Conservation (phyloP, 805 yeast species). For the Kluyveromyces wickerhamii region DNA sequence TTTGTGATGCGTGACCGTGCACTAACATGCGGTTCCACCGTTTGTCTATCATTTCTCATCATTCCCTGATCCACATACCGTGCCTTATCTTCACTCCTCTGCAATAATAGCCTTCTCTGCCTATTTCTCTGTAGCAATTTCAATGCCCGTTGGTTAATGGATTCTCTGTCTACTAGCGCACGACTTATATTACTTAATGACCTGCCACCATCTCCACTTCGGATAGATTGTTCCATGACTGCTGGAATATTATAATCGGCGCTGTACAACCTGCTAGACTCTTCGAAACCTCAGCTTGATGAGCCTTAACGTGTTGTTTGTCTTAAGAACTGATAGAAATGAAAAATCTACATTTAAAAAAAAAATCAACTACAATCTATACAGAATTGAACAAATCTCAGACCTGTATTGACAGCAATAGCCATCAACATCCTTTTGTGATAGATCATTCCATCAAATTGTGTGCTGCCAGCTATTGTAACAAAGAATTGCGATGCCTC, state of each 20-base stretch:
- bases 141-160: slow-evolving; percentile 26
- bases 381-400: too few species aligned
- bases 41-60: not conserved
- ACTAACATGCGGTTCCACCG: slow-evolving; percentile 6
- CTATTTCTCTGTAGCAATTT: slow-evolving; percentile 25
- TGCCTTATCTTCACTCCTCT: slow-evolving; percentile 8
- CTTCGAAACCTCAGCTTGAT: too few species aligned
- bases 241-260: too few species aligned
- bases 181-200: slow-evolving; percentile 16
- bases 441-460: too few species aligned
- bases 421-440: too few species aligned
- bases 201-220: slow-evolving; percentile 13
- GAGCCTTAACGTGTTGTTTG: too few species aligned
- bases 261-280: too few species aligned
- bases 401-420: too few species aligned
- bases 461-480: too few species aligned
- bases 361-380: too few species aligned
- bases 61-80: slow-evolving; percentile 7
- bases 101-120: slow-evolving; percentile 20
- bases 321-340: too few species aligned
- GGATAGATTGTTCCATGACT: slow-evolving; percentile 4
- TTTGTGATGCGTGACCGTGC: slow-evolving; percentile 20
- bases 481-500: slow-evolving; percentile 24
- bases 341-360: too few species aligned
- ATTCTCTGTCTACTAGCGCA: slow-evolving; percentile 14